A percentile compares a stretch with the other conserved stretches of the same genome.
phyloP scores from a whole-genome alignment of 2,329 filamentous ascomycete genomes.

The Arachnomyces sp. region DNA sequence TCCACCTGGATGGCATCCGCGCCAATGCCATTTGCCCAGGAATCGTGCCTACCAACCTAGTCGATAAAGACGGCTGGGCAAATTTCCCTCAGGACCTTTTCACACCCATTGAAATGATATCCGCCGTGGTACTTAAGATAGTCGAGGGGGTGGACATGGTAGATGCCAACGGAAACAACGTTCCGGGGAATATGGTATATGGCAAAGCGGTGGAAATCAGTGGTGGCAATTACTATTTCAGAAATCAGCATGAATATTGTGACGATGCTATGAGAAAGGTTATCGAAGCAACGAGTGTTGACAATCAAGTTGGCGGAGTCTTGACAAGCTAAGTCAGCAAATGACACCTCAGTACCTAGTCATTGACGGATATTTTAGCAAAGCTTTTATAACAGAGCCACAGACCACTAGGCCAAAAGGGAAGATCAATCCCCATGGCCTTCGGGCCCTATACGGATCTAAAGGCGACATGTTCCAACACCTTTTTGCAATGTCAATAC shows the following conservation, averaged over 20 bases:
- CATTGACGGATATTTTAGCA: too few species aligned
- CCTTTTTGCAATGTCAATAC: too few species aligned
- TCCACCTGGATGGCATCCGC: conserved; percentile 28
- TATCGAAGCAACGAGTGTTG: conserved; percentile 22
- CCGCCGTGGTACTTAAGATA: conserved; percentile 3
- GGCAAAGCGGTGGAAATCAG: conserved; percentile 21
- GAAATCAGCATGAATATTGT: conserved; percentile 17
- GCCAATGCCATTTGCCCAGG: conserved; percentile 35
- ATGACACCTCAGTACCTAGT: too few species aligned
- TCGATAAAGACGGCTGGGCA: conserved; percentile 25
- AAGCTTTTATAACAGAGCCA: too few species aligned
- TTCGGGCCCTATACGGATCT: too few species aligned
- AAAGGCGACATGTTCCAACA: too few species aligned
- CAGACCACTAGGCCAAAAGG: too few species aligned
- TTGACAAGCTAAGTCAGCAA: too few species aligned
- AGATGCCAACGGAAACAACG: conserved; percentile 9
- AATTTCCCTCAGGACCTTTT: conserved; percentile 20
- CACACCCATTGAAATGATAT: conserved; percentile 8
- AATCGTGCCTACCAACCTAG: conserved; percentile 29
- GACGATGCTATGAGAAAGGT: conserved; percentile 22
- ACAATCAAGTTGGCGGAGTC: conserved; percentile 19
- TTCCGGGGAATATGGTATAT: conserved; percentile 15
- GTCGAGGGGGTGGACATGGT: conserved; percentile 8
- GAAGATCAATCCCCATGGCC: too few species aligned
- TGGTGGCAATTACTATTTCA: conserved; percentile 15